Base-by-base conservation (phyloP, 495 filamentous ascomycete species). In the Aspergillus bertholletiae region DNA sequence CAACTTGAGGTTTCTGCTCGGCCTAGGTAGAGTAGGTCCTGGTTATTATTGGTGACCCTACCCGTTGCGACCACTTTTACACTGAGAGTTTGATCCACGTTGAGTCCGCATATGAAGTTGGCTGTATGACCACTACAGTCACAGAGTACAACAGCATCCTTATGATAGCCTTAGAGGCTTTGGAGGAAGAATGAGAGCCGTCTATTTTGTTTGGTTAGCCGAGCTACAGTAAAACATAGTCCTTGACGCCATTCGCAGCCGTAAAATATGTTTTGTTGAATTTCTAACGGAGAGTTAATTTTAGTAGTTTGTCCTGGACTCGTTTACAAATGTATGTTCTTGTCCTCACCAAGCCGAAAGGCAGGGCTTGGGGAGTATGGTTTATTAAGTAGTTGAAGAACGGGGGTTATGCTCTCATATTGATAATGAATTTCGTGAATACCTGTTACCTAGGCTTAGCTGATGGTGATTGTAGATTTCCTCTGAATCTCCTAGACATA, bases 131-230 rank as follows among this genome's bases (percentile, higher is more conserved):
- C 64, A 85, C 82, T 7, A 91, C 91, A 0, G 90, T 97, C 13
- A 89, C 81, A 13, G 93, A 97, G 65, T 91, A 83, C 78, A 97
- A 97, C 74, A 96, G 94, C 79, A 81, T 96, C 30, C 96, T 97
- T 57, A 69, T 70, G 47, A 91, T 97, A 61, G 90, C 94, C 3
- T 84, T 81, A 57, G 90, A 83, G 62, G 94, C 97, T 68, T 71
- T 94, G 41, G 71, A 76, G 5, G 69, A 97, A 28, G 94, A 89
- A 0, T 91, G 92, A 8, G 77, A 91, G 30, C 91, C 90, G 71
- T 97, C 94, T 5, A 96, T 98, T 59, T 84, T 98, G 56, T 98
- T 97, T 70, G 96, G 92, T 73, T 93, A 97, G 88, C 82, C 46
- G 97, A 96, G 67, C 75, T 84, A 0, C 94, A 98, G 68, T 94